Evolutionary conservation across 208 protist genomes (phyloP).

Genomic region (Trypanosoma rangeli): DNA sequence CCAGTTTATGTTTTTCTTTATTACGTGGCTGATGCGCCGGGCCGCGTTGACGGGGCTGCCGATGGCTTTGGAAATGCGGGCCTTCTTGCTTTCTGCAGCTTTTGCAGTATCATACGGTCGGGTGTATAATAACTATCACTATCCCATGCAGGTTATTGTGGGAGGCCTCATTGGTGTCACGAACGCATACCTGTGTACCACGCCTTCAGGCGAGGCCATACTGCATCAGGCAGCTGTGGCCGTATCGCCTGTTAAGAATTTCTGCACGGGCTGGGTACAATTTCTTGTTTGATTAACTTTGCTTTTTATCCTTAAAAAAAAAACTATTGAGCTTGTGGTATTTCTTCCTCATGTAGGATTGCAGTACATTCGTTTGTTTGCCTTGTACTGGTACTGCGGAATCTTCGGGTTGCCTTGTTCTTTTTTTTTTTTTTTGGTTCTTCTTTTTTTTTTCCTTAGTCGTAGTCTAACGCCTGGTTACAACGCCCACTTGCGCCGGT

Average conservation of each 20-base stretch:
- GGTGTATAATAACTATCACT: conserved; percentile 81
- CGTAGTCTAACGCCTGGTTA: background rate
- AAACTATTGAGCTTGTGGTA: background rate
- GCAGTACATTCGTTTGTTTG: conserved; percentile 6
- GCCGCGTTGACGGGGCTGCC: background rate
- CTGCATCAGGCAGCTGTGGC: conserved; percentile 27
- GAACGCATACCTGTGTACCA: conserved; percentile 43
- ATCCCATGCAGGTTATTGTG: conserved; percentile 50
- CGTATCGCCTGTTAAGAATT: conserved; percentile 53
- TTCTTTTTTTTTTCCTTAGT: background rate
- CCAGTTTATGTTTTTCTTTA: conserved; percentile 80
- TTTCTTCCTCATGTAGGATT: background rate
- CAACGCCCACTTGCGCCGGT: background rate
- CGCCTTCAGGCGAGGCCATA: conserved; percentile 23
- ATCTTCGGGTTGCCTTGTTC: background rate
- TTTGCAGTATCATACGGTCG: conserved; percentile 53
- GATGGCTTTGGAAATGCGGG: conserved; percentile 10
- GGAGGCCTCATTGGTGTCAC: conserved; percentile 45
- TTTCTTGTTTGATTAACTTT: conserved; percentile 12
- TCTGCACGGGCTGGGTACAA: conserved; percentile 56
- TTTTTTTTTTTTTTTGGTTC: background rate
- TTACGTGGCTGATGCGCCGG: conserved; percentile 43
- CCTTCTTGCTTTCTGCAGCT: conserved; percentile 33
- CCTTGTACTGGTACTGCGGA: background rate
- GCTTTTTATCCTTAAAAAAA: background rate